Base-by-base conservation (phyloP, 495 filamentous ascomycete species). In the Bryoglossum gracile region DNA sequence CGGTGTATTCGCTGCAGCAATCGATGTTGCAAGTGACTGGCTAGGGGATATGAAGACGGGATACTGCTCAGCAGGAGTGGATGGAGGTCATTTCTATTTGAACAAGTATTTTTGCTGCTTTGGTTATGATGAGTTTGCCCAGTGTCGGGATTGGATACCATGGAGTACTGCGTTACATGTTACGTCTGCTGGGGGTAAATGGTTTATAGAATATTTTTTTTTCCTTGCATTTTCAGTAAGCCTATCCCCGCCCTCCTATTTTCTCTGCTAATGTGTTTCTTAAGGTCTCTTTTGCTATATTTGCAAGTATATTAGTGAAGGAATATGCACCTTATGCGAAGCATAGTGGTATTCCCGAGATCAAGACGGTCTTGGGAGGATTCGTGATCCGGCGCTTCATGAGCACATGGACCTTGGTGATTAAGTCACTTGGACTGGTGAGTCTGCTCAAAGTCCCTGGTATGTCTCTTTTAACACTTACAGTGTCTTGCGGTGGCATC, bases 261-360 rank as follows among this genome's bases (percentile, higher is more conserved):
- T 13, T 8, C 17, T 10, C 40, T 13, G 19, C 10, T 58, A 65
- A 46, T 61, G 24, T 35, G 41, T 13, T 39, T 54, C 1, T 5
- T 21, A 91, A 86, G 71, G 94, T 17, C 54, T 85, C 22, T 95
- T n/a, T 96, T 63, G 92, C 92, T 22, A 64, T 78, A 14, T 80
- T 75, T 35, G 91, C 92, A 13, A 85, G 83, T 49, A 54, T 90
- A 32, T 65, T 98, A 33, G 92, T 97, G 16, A 81, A 82, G 55
- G 74, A 76, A 40, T 98, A 88, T 66, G 87, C 90, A 10, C 71
- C 84, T 8, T 88, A 95, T 66, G 92, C 92, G 32, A 89, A 85
- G 60, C 94, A 97, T 56, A 95, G 89, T 62, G 92, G 92, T 60
- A 96, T 98, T 53, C 91, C 92, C 6, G 92, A 98, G 67, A 94